phyloP scores from a whole-genome alignment of 805 yeast species.

The Yarrowia porcina region DNA sequence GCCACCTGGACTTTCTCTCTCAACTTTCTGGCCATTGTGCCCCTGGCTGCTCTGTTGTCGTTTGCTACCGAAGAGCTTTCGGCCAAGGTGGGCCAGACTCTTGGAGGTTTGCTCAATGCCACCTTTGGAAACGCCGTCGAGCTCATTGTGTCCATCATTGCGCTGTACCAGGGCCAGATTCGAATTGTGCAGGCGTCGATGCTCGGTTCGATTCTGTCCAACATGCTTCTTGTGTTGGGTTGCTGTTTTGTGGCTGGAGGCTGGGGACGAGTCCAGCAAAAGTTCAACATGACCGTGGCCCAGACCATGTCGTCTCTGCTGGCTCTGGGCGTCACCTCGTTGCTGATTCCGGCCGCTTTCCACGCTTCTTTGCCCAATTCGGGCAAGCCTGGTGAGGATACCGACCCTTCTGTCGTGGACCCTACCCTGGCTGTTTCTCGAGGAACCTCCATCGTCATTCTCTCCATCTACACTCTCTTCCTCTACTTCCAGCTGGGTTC shows the following conservation, averaged over 20 bases:
- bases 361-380: constrained; percentile 63
- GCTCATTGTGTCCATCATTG: constrained; percentile 88
- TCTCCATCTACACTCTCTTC: constrained; percentile 73
- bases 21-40: constrained; percentile 87
- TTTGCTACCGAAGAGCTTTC: constrained; percentile 92
- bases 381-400: constrained; percentile 32
- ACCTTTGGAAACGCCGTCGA: constrained; percentile 98
- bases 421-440: constrained; percentile 73
- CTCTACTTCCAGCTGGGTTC: constrained; percentile 85
- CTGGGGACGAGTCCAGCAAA: constrained; percentile 75
- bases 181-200: constrained; percentile 95
- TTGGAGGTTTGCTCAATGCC: constrained; percentile 93
- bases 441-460: constrained; percentile 76
- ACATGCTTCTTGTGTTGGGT: constrained; percentile 86
- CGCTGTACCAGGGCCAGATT: constrained; percentile 78
- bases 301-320: constrained; percentile 95
- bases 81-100: constrained; percentile 80
- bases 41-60: constrained; percentile 85
- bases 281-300: constrained; percentile 93
- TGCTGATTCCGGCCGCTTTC: constrained; percentile 94
- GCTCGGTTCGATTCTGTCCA: constrained; percentile 91
- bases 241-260: constrained; percentile 95
- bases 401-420: constrained; percentile 40
- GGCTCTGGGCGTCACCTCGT: constrained; percentile 85
- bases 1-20: constrained; percentile 58